Conservation (phyloP, 2,329 filamentous ascomycete species). For the Aspergillus sergii region DNA sequence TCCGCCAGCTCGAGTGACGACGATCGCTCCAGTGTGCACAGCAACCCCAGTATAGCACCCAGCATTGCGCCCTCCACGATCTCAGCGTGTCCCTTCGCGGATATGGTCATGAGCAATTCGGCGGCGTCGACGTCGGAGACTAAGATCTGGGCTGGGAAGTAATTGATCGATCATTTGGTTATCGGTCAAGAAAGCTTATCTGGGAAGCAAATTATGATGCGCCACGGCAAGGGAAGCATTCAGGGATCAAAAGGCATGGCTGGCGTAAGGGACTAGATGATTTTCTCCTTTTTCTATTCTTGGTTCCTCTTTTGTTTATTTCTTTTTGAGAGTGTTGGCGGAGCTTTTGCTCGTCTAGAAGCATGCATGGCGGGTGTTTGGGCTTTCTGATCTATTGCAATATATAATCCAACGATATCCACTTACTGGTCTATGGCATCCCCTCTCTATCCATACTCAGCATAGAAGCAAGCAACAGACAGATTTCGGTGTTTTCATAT, state of each 20-base stretch:
- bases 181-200: neutral
- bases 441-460: neutral
- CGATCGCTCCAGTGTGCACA: constrained; percentile 32
- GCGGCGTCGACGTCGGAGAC: constrained; percentile 27
- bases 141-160: constrained; percentile 32
- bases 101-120: constrained; percentile 16
- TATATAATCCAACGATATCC: constrained; percentile 4
- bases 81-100: constrained; percentile 35
- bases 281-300: neutral
- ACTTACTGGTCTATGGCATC: neutral
- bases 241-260: constrained; percentile 7
- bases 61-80: constrained; percentile 22
- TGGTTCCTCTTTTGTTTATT: neutral
- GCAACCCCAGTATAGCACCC: constrained; percentile 14
- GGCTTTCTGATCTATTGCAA: neutral
- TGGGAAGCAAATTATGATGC: neutral
- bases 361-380: constrained; percentile 7
- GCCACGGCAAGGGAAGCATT: constrained; percentile 2
- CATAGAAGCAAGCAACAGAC: neutral
- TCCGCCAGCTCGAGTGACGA: constrained; percentile 33
- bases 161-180: neutral
- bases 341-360: neutral
- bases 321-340: neutral
- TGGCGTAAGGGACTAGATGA: constrained; percentile 8
- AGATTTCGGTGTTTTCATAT: neutral